A percentile compares a stretch with the other conserved stretches of the same genome.
Evolutionary conservation across 106 monocot genomes (phyloP).

Genomic region (Apostasia ramifera): DNA sequence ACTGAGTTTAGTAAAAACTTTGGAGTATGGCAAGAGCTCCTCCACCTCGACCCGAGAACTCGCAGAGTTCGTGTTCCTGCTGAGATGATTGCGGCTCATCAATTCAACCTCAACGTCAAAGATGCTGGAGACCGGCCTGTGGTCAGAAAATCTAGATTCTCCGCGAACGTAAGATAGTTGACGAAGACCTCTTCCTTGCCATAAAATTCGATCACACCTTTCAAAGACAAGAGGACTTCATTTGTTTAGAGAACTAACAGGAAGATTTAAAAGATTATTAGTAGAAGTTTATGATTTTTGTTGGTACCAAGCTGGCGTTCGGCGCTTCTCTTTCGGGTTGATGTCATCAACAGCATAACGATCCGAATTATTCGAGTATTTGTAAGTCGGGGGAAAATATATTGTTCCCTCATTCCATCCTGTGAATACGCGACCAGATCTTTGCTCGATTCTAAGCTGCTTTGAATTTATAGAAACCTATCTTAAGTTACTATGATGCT

Average conservation of each 20-base stretch:
- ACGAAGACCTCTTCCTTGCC: conserved; percentile 57
- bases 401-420: conserved; percentile 61
- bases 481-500: not conserved
- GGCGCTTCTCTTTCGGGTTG: conserved; percentile 46
- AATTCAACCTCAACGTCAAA: conserved; percentile 52
- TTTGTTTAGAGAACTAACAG: not conserved
- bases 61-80: conserved; percentile 28
- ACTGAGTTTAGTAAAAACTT: conserved; percentile 41
- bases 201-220: conserved; percentile 79
- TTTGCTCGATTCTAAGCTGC: conserved; percentile 63
- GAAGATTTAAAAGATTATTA: not conserved
- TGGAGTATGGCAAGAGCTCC: conserved; percentile 49
- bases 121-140: conserved; percentile 60
- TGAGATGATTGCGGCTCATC: conserved; percentile 23
- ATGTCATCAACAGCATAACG: conserved; percentile 50
- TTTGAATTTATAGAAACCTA: not conserved
- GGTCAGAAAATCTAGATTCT: conserved; percentile 66
- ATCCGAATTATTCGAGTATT: conserved; percentile 62
- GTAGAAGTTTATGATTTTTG: not conserved
- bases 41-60: conserved; percentile 48
- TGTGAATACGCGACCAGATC: conserved; percentile 38
- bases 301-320: conserved; percentile 58
- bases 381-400: conserved; percentile 63
- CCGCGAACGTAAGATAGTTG: conserved; percentile 57
- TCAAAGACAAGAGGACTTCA: not conserved